Base-by-base conservation (phyloP, 1,284 basidiomycete species). In the Apiotrichum domesticum region DNA sequence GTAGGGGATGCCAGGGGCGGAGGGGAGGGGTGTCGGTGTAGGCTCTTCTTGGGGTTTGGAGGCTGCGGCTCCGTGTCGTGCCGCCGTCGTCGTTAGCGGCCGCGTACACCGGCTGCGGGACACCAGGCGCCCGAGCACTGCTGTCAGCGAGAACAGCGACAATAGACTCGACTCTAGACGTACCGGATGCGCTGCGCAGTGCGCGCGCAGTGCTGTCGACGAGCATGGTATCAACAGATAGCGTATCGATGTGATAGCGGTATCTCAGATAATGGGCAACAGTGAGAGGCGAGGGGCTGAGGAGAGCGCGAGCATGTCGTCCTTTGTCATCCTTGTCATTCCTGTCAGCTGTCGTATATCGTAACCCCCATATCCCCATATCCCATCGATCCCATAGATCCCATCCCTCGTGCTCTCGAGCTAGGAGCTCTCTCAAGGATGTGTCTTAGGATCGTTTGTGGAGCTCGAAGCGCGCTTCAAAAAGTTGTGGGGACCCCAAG, bases 1-100 rank as follows among this genome's bases (percentile, higher is more conserved):
- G 73, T 90, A 91, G 21, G 86, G 84, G 55, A 79, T 79, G 21
- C 86, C 86, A 10, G 35, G 46, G 8, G 15, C n/a, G 7, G 21
- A 2, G 6, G 34, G 29, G 35, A 9, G 46, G 7, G 6, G 46
- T 7, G 13, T 47, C 14, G 33, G 46, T 44, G 43, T 8, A 13
- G 10, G 6, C 45, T 32, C 45, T 46, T 29, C 43, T 46, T 9
- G 32, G 35, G n/a, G 32, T 47, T 35, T 29, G 9, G 4, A 14
- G 13, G 11, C 21, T 8, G 35, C n/a, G 35, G 15, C 6, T 35
- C 15, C 3, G 35, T 33, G 14, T 48, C 21, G 21, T 21, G 21
- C 21, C 21, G 21, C 21, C 21, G 21, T 21, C 21, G 21, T 21
- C 21, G 21, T 21, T 21, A 21, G 46, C n/a, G 39, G 35, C 35